phyloP scores from a whole-genome alignment of 192 early-diverging fungal genomes.

The Diversispora eburnea region DNA sequence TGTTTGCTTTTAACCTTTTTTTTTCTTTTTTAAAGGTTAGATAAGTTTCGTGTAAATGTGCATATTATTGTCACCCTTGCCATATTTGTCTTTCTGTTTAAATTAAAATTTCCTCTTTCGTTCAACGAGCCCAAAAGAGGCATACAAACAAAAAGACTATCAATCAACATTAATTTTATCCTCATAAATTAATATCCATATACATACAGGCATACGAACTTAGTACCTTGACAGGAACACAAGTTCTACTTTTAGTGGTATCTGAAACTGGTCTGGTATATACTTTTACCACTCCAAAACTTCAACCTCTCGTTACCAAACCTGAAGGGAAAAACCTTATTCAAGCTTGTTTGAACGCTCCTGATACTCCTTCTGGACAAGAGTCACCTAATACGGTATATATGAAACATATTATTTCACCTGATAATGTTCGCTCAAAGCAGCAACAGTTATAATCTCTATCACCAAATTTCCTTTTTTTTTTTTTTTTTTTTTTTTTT shows the following conservation, averaged over 20 bases:
- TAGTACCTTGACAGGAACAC: constrained; percentile 89
- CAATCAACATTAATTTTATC: neutral
- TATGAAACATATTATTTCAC: neutral
- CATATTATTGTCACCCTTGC: neutral
- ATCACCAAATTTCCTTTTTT: neutral
- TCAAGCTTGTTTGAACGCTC: constrained; percentile 87
- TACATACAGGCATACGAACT: constrained; percentile 78
- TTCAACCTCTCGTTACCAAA: constrained; percentile 90
- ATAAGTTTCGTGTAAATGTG: neutral
- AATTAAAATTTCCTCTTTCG: constrained; percentile 6
- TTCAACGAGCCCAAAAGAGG: neutral
- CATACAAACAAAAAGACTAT: neutral
- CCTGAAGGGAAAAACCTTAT: constrained; percentile 90
- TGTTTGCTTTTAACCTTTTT: neutral
- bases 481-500: neutral
- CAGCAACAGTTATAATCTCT: neutral
- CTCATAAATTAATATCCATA: too few species aligned
- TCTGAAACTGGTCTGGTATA: constrained; percentile 95
- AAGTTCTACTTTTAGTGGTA: constrained; percentile 89
- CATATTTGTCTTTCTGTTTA: neutral
- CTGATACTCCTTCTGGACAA: constrained; percentile 46
- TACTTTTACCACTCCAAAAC: constrained; percentile 90
- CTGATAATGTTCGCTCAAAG: neutral
- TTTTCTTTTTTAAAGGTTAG: neutral
- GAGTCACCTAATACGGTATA: constrained; percentile 35